These are phyloP conservation scores for Stachybotrys elegans DNA, from an alignment of 2,329 filamentous ascomycete species.

Conservation along the genomic window DNA sequence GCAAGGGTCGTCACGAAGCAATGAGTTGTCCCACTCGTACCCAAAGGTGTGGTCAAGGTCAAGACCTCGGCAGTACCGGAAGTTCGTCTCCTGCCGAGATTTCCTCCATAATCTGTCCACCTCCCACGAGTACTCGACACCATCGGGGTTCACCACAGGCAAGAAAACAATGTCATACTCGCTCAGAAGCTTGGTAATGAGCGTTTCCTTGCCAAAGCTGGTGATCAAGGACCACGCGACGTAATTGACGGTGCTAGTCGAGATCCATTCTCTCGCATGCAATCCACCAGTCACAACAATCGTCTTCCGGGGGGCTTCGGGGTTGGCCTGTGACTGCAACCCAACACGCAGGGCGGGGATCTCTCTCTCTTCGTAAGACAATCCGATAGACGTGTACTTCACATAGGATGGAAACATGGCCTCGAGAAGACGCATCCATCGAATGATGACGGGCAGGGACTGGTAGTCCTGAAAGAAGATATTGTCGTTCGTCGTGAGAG, in stretches of 20 bases:
- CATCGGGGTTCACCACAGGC: conserved; percentile 87
- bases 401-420: conserved; percentile 87
- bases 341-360: conserved; percentile 80
- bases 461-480: conserved; percentile 94
- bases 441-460: conserved; percentile 72
- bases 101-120: conserved; percentile 92
- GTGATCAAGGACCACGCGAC: conserved; percentile 85
- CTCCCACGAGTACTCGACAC: conserved; percentile 91
- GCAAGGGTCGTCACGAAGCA: conserved; percentile 70
- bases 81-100: conserved; percentile 76
- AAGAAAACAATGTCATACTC: conserved; percentile 85
- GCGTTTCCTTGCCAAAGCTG: conserved; percentile 66
- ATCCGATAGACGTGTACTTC: conserved; percentile 68
- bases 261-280: conserved; percentile 97
- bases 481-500: conserved; percentile 49
- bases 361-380: conserved; percentile 80
- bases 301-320: conserved; percentile 57
- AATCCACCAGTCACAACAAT: conserved; percentile 78
- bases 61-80: conserved; percentile 79
- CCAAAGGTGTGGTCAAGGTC: conserved; percentile 86
- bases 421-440: conserved; percentile 86
- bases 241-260: conserved; percentile 85
- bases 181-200: conserved; percentile 72
- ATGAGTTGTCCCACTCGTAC: conserved; percentile 73
- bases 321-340: conserved; percentile 38